A percentile compares a stretch with the other conserved stretches of the same genome.
phyloP scores from a whole-genome alignment of 2,329 filamentous ascomycete genomes.

The Claviceps purpurea region DNA sequence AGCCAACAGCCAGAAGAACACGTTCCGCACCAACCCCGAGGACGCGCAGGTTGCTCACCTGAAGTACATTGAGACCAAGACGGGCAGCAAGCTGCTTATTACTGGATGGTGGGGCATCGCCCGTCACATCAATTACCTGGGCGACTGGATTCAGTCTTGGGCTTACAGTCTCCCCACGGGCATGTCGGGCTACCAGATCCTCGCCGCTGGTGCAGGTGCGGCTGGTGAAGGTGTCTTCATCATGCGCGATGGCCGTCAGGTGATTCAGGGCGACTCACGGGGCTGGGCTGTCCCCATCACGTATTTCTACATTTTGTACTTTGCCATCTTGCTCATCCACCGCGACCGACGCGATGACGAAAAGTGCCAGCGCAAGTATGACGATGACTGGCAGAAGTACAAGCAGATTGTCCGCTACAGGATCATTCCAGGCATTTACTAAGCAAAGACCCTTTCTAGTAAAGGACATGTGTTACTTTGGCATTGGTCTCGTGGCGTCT shows the following conservation, averaged over 20 bases:
- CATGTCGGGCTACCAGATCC: conserved; percentile 66
- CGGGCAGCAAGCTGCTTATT: conserved; percentile 66
- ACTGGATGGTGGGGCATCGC: conserved; percentile 90
- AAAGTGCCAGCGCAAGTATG: conserved; percentile 85
- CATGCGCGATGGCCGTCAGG: conserved; percentile 46
- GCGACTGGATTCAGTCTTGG: conserved; percentile 92
- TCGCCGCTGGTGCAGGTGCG: conserved; percentile 37
- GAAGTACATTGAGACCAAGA: conserved; percentile 72
- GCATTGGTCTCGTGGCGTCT: neutral
- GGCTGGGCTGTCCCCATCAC: conserved; percentile 82
- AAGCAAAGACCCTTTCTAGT: conserved; percentile 2
- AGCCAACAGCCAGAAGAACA: conserved; percentile 92
- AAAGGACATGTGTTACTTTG: neutral
- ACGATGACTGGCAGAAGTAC: conserved; percentile 83
- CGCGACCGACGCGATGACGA: conserved; percentile 78
- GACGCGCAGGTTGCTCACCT: conserved; percentile 70
- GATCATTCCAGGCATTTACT: conserved; percentile 82
- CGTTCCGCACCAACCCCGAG: conserved; percentile 75
- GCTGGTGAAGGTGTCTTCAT: conserved; percentile 38
- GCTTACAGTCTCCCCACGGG: conserved; percentile 80
- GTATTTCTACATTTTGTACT: conserved; percentile 92
- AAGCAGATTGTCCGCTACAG: conserved; percentile 67
- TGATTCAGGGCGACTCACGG: conserved; percentile 57
- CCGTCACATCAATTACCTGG: conserved; percentile 90
- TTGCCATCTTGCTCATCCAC: conserved; percentile 74